These are phyloP conservation scores for Bolboschoenus planiculmis DNA, from an alignment of 176 grass and related monocot species.

Conservation along the genomic window DNA sequence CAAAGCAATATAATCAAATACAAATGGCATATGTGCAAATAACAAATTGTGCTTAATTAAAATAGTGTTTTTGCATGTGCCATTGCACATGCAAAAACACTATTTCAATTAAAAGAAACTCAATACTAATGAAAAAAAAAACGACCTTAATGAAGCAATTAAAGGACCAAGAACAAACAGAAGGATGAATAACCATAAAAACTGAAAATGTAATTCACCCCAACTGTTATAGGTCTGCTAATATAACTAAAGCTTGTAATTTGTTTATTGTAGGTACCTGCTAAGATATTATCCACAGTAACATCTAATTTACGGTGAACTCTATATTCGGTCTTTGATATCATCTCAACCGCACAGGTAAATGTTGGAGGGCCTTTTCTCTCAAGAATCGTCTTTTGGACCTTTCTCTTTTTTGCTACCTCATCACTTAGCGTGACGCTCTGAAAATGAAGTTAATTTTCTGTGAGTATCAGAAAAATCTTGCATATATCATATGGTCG, in stretches of 20 bases:
- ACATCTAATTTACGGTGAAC: slow-evolving; percentile 89
- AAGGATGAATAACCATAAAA: not conserved
- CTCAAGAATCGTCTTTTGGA: slow-evolving; percentile 97
- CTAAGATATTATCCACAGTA: slow-evolving; percentile 89
- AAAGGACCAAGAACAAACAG: not conserved
- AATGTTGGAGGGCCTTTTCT: slow-evolving; percentile 95
- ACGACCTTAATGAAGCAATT: not conserved
- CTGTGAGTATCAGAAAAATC: not conserved
- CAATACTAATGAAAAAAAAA: not conserved
- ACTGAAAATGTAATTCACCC: slow-evolving; percentile 19
- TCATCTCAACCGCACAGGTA: slow-evolving; percentile 94
- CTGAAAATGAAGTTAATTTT: slow-evolving; percentile 32
- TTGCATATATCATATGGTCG: not conserved
- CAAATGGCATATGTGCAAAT: not conserved
- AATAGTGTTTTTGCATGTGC: too few relatives aligned
- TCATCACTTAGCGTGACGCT: slow-evolving; percentile 98
- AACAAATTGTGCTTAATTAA: not conserved
- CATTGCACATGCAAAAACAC: too few relatives aligned
- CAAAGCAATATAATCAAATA: not conserved
- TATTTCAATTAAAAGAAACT: slow-evolving; percentile 2
- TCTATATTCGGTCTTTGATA: slow-evolving; percentile 81
- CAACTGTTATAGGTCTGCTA: not conserved
- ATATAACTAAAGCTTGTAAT: not conserved
- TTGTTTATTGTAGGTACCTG: slow-evolving; percentile 41
- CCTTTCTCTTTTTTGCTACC: slow-evolving; percentile 86